These are phyloP conservation scores for Rhizopus microsporus DNA, from an alignment of 371 early-diverging fungal species.

Conservation along the genomic window DNA sequence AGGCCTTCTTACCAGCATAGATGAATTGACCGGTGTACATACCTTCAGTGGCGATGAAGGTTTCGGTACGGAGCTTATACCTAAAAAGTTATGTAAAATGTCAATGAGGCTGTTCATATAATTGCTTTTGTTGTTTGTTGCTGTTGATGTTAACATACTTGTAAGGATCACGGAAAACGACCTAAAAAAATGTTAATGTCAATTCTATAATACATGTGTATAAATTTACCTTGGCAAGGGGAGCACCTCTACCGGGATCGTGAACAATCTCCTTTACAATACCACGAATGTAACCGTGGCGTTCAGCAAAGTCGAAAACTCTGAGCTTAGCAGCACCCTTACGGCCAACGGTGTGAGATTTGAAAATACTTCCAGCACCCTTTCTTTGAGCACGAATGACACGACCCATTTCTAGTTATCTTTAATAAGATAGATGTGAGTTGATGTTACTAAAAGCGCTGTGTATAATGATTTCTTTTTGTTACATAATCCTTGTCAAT, in stretches of 20 bases:
- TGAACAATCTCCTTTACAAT: constrained; percentile 99
- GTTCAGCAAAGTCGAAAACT: constrained; percentile 94
- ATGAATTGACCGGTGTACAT: constrained; percentile 99
- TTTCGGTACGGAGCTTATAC: constrained; percentile 89
- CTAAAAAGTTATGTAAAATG: constrained; percentile 38
- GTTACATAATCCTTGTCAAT: background rate
- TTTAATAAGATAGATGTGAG: background rate
- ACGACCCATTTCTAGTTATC: constrained; percentile 58
- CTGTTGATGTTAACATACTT: constrained; percentile 23
- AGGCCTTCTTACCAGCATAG: constrained; percentile 98
- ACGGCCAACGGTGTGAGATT: constrained; percentile 91
- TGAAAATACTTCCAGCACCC: constrained; percentile 98
- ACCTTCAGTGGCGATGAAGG: constrained; percentile 99
- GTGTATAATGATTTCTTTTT: background rate
- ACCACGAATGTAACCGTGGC: constrained; percentile 96
- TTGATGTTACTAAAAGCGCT: background rate
- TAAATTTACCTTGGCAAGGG: constrained; percentile 87
- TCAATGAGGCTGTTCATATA: constrained; percentile 20
- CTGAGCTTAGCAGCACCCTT: constrained; percentile 97
- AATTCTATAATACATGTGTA: constrained; percentile 4
- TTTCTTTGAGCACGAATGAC: constrained; percentile 91
- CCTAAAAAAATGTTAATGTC: constrained; percentile 84
- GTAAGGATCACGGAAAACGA: constrained; percentile 64
- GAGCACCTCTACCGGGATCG: constrained; percentile 99
- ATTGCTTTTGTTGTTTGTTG: background rate